Conservation (phyloP, 202 grass and related monocot species). For the Setaria viridis region DNA sequence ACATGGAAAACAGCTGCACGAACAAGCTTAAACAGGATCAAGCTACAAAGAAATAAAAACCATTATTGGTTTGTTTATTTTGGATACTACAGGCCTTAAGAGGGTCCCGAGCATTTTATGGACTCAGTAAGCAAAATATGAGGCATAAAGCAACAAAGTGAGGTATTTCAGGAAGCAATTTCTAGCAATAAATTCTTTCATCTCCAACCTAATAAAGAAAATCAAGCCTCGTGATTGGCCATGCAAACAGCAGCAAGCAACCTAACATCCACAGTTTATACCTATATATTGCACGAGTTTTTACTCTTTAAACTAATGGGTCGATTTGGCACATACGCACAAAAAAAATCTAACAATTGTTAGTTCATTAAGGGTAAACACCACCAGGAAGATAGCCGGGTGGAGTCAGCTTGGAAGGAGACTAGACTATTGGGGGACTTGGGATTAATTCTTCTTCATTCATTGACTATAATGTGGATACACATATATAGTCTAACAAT, state of each 20-base stretch:
- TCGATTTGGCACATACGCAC: neutral
- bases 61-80: neutral
- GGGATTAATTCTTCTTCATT: too few relatives aligned
- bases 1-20: neutral
- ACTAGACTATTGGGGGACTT: too few relatives aligned
- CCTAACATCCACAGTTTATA: neutral
- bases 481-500: too few relatives aligned
- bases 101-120: neutral
- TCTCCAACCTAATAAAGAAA: conserved; percentile 7
- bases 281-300: neutral
- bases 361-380: too few relatives aligned
- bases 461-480: too few relatives aligned
- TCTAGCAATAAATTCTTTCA: conserved; percentile 15
- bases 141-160: neutral
- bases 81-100: neutral
- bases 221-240: neutral
- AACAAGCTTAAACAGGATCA: conserved; percentile 1
- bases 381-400: too few relatives aligned
- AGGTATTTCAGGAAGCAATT: conserved; percentile 5
- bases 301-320: neutral
- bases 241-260: conserved; percentile 12
- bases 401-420: too few relatives aligned
- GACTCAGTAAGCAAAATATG: neutral
- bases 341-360: neutral
- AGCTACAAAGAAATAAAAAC: conserved; percentile 15